Conservation (phyloP, 108 stramenopile species). For the Hondaea fermentalgiana region DNA sequence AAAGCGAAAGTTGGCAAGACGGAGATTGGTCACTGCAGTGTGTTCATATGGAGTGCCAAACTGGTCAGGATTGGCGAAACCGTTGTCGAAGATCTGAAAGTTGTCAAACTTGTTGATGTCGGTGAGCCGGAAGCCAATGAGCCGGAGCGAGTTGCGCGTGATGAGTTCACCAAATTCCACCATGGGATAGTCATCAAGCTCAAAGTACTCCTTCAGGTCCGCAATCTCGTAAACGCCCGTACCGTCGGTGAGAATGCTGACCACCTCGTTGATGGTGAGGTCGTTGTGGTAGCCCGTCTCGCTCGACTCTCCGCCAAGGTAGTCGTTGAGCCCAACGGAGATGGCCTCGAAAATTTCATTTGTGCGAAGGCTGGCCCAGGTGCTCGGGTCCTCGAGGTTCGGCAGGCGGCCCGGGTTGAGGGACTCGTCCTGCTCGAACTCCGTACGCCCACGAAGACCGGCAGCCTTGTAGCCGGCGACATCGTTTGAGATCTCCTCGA, state of each 20-base stretch:
- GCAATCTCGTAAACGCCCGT: neutral
- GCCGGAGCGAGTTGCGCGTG: neutral
- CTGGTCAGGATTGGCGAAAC: neutral
- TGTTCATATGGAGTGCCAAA: neutral
- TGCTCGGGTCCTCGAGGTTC: neutral
- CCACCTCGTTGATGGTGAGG: neutral
- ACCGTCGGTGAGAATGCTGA: neutral
- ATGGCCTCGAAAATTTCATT: neutral
- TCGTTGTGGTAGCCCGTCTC: neutral
- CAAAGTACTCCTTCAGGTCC: neutral
- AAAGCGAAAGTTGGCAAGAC: neutral
- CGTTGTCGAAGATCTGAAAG: neutral
- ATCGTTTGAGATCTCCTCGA: neutral
- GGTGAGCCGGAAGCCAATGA: neutral
- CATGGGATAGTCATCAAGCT: neutral
- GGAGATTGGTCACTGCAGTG: no score
- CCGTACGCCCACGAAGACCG: neutral
- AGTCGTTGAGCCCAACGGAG: neutral
- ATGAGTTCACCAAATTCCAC: neutral
- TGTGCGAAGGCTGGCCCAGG: neutral
- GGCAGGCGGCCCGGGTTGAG: neutral
- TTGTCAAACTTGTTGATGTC: neutral
- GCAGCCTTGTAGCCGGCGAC: neutral
- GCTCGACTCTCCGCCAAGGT: neutral
- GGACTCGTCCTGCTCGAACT: neutral